phyloP scores from a whole-genome alignment of 805 yeast genomes.

The Kuraishia piskuri region DNA sequence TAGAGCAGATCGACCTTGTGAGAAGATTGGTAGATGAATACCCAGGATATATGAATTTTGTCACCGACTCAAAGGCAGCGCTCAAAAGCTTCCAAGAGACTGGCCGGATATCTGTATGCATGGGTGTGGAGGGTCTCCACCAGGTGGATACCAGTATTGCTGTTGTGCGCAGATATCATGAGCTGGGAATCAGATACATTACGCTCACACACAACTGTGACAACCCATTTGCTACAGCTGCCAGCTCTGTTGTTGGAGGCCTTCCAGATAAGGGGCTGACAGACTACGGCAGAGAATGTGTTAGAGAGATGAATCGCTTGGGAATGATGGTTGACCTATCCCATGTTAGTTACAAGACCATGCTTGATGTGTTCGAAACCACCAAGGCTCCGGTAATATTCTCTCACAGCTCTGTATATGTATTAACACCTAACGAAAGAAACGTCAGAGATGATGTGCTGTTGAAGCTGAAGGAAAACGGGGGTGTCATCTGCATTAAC shows the following conservation, averaged over 20 bases:
- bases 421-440: conserved; percentile 30
- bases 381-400: conserved; percentile 39
- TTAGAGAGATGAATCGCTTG: conserved; percentile 40
- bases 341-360: conserved; percentile 39
- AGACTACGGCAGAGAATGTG: conserved; percentile 29
- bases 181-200: conserved; percentile 44
- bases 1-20: conserved; percentile 45
- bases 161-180: conserved; percentile 38
- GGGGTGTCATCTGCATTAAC: conserved; percentile 40
- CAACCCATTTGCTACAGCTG: conserved; percentile 51
- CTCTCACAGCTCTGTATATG: conserved; percentile 38
- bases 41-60: conserved; percentile 30
- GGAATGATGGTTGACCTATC: conserved; percentile 46
- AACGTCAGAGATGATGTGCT: conserved; percentile 42
- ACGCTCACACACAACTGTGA: conserved; percentile 50
- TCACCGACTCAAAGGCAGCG: conserved; percentile 32
- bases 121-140: conserved; percentile 51
- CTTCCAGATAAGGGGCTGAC: conserved; percentile 35
- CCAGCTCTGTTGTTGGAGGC: conserved; percentile 37
- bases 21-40: conserved; percentile 34
- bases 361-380: conserved; percentile 32
- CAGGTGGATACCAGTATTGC: conserved; percentile 41
- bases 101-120: conserved; percentile 32
- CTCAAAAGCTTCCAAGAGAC: conserved; percentile 13
- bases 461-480: conserved; percentile 26